Conservation (phyloP, 2,329 filamentous ascomycete genomes). For the Laburnicola sp. region DNA sequence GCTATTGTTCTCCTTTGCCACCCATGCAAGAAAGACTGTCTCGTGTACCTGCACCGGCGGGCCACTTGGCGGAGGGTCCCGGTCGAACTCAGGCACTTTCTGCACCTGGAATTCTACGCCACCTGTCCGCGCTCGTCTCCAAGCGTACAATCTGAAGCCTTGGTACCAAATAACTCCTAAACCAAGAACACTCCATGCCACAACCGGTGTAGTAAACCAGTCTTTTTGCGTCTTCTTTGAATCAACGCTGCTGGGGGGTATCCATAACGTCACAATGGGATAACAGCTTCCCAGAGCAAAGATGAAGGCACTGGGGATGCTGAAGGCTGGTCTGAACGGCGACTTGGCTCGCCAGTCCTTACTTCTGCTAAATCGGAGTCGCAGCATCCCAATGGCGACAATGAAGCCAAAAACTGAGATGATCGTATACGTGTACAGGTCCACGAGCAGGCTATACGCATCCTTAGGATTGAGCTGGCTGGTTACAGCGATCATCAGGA, state of each 20-base stretch:
- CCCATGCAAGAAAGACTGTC: slow-evolving; percentile 4
- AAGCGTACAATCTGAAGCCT: background rate
- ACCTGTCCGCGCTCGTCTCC: background rate
- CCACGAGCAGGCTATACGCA: slow-evolving; percentile 18
- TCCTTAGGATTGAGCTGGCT: slow-evolving; percentile 12
- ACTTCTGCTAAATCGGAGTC: slow-evolving; percentile 12
- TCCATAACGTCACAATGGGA: background rate
- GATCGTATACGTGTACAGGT: slow-evolving; percentile 19
- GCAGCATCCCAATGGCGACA: slow-evolving; percentile 18
- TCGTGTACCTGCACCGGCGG: slow-evolving; percentile 3
- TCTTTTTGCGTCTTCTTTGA: background rate
- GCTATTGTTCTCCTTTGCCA: background rate
- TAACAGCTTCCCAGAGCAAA: background rate
- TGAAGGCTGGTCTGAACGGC: slow-evolving; percentile 12
- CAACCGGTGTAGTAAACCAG: slow-evolving; percentile 2
- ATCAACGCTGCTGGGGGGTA: background rate
- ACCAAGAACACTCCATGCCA: slow-evolving; percentile 4
- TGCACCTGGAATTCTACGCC: slow-evolving; percentile 1
- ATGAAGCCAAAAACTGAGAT: slow-evolving; percentile 16
- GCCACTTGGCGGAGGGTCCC: background rate
- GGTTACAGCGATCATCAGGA: slow-evolving; percentile 20
- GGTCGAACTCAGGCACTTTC: background rate
- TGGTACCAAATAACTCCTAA: slow-evolving; percentile 1
- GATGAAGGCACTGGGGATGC: slow-evolving; percentile 3
- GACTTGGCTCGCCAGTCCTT: slow-evolving; percentile 15